Conservation (phyloP, 495 filamentous ascomycete species). For the Penicillium alfredii region DNA sequence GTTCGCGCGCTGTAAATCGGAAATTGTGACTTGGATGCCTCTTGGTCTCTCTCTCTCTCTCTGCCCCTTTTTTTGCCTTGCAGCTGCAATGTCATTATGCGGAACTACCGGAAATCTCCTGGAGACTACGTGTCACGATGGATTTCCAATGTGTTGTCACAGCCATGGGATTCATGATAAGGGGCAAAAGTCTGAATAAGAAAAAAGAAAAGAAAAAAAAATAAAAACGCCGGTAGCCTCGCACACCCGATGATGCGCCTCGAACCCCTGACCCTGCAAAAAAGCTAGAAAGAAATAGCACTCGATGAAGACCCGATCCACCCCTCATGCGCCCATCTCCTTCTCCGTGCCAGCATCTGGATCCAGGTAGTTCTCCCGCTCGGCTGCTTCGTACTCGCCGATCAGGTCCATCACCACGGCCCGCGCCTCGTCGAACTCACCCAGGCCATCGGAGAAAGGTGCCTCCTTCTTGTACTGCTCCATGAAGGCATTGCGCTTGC, state of each 20-base stretch:
- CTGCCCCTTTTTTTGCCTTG: too few relatives aligned
- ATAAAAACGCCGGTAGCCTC: slow-evolving; percentile 5
- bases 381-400: slow-evolving; percentile 91
- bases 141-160: slow-evolving; percentile 5
- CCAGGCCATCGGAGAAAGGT: slow-evolving; percentile 82
- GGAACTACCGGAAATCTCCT: too few relatives aligned
- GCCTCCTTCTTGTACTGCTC: slow-evolving; percentile 93
- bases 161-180: slow-evolving; percentile 4
- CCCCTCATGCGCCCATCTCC: slow-evolving; percentile 26
- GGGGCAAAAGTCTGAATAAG: slow-evolving; percentile 4
- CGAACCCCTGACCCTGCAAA: slow-evolving; percentile 18
- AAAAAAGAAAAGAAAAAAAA: slow-evolving; percentile 3
- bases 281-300: slow-evolving; percentile 10
- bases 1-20: too few relatives aligned
- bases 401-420: slow-evolving; percentile 85
- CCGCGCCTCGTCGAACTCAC: slow-evolving; percentile 90
- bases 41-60: too few relatives aligned
- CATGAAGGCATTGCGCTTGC: slow-evolving; percentile 94
- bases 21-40: slow-evolving; percentile 6
- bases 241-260: slow-evolving; percentile 18
- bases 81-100: too few relatives aligned
- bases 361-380: slow-evolving; percentile 80
- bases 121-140: too few relatives aligned
- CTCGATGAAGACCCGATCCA: slow-evolving; percentile 2
- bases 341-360: slow-evolving; percentile 53